Percentiles rank a stretch among this genome's conserved stretches.
Evolutionary conservation across 257 asterid species (phyloP).

Genomic region (Salvia hispanica): DNA sequence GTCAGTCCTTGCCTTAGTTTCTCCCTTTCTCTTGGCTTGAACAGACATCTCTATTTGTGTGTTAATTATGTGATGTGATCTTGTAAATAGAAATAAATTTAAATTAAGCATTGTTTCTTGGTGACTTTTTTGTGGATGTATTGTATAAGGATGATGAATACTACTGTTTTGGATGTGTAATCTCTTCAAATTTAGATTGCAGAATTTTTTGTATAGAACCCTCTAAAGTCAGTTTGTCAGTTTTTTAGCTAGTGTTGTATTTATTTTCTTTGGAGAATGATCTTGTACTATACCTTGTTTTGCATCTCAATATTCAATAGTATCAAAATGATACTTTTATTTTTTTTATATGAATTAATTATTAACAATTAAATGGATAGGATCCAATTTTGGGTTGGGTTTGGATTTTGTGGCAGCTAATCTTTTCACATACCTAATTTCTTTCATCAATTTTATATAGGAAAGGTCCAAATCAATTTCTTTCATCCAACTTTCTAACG

Average conservation of each 20-base stretch:
- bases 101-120: constrained; percentile 25
- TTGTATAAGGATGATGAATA: constrained; percentile 16
- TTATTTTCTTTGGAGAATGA: not conserved
- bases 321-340: not conserved
- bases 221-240: not conserved
- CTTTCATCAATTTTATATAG: not conserved
- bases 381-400: not conserved
- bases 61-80: constrained; percentile 30
- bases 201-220: not conserved
- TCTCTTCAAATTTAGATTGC: constrained; percentile 7
- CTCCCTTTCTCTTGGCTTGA: constrained; percentile 9
- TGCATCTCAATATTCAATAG: not conserved
- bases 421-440: constrained; percentile 1
- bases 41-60: constrained; percentile 17
- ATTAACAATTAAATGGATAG: not conserved
- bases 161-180: constrained; percentile 8
- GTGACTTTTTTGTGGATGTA: constrained; percentile 14
- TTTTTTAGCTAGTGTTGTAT: not conserved
- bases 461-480: constrained; percentile 21
- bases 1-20: constrained; percentile 11
- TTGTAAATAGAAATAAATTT: constrained; percentile 41
- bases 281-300: not conserved
- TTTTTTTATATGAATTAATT: not conserved
- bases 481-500: not conserved
- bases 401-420: constrained; percentile 22